Percentiles rank a stretch among this genome's conserved stretches.
Evolutionary conservation across 2,329 filamentous ascomycete species (phyloP).

Genomic region (Microsporum audouinii): DNA sequence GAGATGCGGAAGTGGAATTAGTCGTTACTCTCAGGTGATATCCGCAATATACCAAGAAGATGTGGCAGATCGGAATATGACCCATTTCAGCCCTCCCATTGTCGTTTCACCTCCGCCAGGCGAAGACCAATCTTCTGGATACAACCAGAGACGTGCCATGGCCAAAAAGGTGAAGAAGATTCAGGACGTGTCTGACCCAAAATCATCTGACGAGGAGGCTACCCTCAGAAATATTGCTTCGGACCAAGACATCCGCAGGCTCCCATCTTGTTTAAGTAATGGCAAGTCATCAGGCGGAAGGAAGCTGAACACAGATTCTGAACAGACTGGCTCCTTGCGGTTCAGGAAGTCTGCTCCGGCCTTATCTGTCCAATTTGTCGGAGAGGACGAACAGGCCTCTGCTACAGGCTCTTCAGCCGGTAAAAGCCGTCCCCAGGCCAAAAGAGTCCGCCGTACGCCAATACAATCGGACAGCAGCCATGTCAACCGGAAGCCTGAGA

Average conservation of each 20-base stretch:
- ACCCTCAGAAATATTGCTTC: constrained; percentile 13
- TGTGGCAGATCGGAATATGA: constrained; percentile 32
- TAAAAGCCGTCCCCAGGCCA: background rate
- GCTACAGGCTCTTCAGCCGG: background rate
- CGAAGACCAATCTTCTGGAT: background rate
- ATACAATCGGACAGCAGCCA: background rate
- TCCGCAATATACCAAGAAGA: constrained; percentile 33
- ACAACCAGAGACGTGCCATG: background rate
- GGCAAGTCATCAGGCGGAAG: background rate
- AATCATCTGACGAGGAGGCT: background rate
- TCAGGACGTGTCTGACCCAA: background rate
- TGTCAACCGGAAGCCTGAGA: background rate
- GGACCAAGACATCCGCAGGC: constrained; percentile 18
- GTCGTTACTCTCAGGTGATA: constrained; percentile 22
- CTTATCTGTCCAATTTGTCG: background rate
- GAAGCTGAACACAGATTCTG: background rate
- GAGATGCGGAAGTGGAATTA: background rate
- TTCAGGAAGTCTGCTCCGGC: constrained; percentile 7
- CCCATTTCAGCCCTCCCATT: constrained; percentile 14
- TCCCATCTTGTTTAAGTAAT: background rate
- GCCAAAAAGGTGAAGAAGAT: background rate
- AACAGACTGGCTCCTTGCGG: constrained; percentile 2
- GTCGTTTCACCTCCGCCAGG: background rate
- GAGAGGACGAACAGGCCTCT: background rate
- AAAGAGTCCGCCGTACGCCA: background rate